Conservation (phyloP, 257 asterid species). For the Solanum etuberosum region DNA sequence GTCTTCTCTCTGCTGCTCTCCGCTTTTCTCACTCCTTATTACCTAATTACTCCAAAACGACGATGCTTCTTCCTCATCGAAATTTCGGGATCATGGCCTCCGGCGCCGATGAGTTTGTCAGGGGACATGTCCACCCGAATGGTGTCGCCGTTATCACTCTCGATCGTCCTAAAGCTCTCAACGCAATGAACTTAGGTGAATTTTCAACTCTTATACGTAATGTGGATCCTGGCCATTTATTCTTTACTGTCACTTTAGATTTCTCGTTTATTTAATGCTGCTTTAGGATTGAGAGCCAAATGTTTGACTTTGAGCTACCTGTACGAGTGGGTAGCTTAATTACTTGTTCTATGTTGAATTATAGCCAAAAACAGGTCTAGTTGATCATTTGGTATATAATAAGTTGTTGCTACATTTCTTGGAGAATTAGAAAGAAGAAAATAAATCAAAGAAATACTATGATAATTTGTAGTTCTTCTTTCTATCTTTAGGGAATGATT, state of each 20-base stretch:
- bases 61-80: neutral
- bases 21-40: neutral
- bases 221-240: neutral
- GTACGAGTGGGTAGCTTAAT: neutral
- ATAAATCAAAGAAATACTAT: neutral
- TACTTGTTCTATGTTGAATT: neutral
- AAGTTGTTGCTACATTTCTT: neutral
- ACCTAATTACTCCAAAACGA: neutral
- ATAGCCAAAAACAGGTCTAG: neutral
- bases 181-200: conserved; percentile 83
- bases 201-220: neutral
- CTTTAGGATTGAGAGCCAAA: neutral
- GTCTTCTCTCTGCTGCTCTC: neutral
- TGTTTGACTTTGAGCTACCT: neutral
- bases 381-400: neutral
- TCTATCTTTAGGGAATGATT: neutral
- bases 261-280: neutral
- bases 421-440: neutral
- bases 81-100: conserved; percentile 40
- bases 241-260: neutral
- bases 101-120: conserved; percentile 53
- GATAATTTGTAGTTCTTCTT: neutral
- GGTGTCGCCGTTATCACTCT: conserved; percentile 90
- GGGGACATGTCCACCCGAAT: conserved; percentile 62
- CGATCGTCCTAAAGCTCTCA: conserved; percentile 92